Evolutionary conservation across 2,329 filamentous ascomycete species (phyloP), one percentile per base, ranked within the genome.

Genomic region (Kalmusia sp.): DNA sequence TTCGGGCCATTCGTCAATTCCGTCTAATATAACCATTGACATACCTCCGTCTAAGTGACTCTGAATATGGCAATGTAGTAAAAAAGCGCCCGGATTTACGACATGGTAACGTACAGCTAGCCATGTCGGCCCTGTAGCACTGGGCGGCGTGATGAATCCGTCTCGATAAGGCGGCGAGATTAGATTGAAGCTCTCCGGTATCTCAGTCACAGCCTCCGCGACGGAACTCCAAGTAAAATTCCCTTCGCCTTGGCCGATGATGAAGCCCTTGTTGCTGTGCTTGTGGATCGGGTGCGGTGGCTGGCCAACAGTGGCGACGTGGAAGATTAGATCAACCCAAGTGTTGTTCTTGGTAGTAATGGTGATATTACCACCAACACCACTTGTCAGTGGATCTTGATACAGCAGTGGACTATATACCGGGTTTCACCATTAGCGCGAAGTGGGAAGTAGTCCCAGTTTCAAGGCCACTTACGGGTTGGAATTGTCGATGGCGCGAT

Each of bases 201-300:
- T 63, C 2, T 67, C 70, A 9, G 65, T 57, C 2, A 76, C 71
- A 0, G 85, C 85, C 49, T 85, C 82, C 0, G 77, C 80, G 0
- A 87, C 81, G 1, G 77, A 79, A 2, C 65, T 67, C 77, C 81
- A 88, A 11, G 73, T 78, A 64, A 83, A 88, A 1, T 44, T 25
- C 1, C 70, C 71, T 12, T 58, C 48, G 2, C 84, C 85, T 0
- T 71, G 52, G 1, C 85, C 86, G 28, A 88, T 77, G 17, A 80
- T 71, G 61, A 79, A 87, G 72, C 82, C 84, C 65, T 85, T 86
- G 61, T 81, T 84, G 40, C 81, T 80, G 70, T 88, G 86, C 74
- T 87, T 87, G 77, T 88, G 86, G 45, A 88, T 82, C 0, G 84
- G 82, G 53, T 88, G 86, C 8, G 81, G 75, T 4, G 80, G 83